These are phyloP conservation scores for Pterocarpus santalinus DNA, from an alignment of 306 rosid species.

Conservation along the genomic window DNA sequence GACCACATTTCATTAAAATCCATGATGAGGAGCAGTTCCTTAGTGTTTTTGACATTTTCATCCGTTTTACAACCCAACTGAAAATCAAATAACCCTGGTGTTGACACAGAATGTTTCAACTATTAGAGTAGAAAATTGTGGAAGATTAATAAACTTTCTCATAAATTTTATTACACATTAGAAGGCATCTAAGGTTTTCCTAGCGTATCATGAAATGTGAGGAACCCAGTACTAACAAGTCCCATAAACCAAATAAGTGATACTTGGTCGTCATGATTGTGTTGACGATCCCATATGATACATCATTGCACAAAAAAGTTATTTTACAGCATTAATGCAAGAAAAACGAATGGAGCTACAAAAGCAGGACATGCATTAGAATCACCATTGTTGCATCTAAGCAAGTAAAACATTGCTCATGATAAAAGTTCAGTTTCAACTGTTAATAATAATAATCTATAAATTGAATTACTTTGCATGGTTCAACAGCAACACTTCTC, in stretches of 20 bases:
- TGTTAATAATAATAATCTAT: constrained; percentile 8
- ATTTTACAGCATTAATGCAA: constrained; percentile 10
- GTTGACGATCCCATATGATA: background rate
- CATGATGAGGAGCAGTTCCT: background rate
- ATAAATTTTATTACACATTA: background rate
- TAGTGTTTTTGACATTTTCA: background rate
- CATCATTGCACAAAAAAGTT: constrained; percentile 7
- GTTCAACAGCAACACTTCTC: constrained; percentile 22
- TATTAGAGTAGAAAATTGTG: constrained; percentile 6
- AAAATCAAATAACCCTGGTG: background rate
- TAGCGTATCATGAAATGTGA: background rate
- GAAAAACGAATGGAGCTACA: constrained; percentile 18
- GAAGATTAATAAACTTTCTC: background rate
- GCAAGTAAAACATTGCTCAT: constrained; percentile 27
- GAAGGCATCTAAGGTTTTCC: background rate
- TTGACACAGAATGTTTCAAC: constrained; percentile 10
- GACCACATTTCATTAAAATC: background rate
- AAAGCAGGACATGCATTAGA: background rate
- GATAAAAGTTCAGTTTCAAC: constrained; percentile 39
- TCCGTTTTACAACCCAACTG: background rate
- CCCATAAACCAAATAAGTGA: background rate
- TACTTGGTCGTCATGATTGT: background rate
- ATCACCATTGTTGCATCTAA: constrained; percentile 18
- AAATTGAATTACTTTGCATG: constrained; percentile 11
- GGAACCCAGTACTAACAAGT: background rate